Conservation (phyloP, 176 grass and related monocot species). For the Triticum urartu region DNA sequence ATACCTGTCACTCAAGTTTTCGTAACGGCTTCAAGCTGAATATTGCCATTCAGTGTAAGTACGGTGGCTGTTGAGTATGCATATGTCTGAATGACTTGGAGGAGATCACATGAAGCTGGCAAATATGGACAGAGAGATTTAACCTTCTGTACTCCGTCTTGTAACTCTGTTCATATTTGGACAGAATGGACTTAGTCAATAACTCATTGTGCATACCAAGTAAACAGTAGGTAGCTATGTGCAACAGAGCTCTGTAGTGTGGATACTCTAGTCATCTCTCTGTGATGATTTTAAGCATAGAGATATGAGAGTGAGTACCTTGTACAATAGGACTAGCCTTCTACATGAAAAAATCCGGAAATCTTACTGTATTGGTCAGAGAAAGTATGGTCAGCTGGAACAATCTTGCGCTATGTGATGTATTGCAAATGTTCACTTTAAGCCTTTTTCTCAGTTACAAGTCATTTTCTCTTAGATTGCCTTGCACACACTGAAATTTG, state of each 20-base stretch:
- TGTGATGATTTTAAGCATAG: neutral
- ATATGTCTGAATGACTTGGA: neutral
- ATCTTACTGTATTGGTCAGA: neutral
- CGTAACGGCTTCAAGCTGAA: neutral
- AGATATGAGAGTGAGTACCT: neutral
- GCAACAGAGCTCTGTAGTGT: neutral
- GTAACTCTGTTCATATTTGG: neutral
- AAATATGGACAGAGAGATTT: neutral
- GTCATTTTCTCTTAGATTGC: neutral
- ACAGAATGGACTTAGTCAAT: neutral
- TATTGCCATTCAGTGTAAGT: neutral
- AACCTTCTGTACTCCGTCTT: neutral
- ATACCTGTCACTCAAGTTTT: neutral
- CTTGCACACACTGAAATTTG: neutral
- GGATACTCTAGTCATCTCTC: neutral
- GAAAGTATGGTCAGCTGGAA: neutral
- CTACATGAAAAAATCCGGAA: slow-evolving; percentile 2
- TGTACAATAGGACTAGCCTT: neutral
- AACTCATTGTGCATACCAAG: slow-evolving; percentile 18
- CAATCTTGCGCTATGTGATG: neutral
- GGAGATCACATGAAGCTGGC: neutral
- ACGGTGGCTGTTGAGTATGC: neutral
- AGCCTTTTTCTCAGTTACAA: neutral
- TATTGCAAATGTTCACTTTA: neutral
- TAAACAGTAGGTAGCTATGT: neutral